Conservation (phyloP, 352 stramenopile genomes). For the Hyaloperonospora brassicae region DNA sequence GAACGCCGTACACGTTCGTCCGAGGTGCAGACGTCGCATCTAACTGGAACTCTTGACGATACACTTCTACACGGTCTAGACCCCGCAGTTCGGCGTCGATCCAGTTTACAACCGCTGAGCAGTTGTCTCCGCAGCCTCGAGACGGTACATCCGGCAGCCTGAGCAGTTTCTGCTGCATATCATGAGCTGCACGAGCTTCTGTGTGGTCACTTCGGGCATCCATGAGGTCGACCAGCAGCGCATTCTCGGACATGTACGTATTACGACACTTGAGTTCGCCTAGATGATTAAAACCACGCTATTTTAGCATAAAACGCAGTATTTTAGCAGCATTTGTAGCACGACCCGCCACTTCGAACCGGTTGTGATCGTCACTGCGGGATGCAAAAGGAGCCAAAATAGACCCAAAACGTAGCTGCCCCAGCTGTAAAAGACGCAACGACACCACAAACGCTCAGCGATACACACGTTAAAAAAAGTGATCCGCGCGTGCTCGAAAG, state of each 20-base stretch:
- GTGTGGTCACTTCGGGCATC: constrained; percentile 34
- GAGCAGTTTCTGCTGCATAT: constrained; percentile 36
- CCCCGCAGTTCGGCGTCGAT: constrained; percentile 41
- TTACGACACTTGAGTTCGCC: constrained; percentile 73
- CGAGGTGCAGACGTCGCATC: constrained; percentile 11
- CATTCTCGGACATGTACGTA: constrained; percentile 87
- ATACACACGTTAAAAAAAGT: neutral
- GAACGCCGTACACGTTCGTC: constrained; percentile 72
- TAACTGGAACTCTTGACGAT: constrained; percentile 43
- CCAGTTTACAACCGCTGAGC: constrained; percentile 44
- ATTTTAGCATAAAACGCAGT: neutral
- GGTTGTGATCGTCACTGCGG: constrained; percentile 67
- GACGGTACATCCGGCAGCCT: constrained; percentile 25
- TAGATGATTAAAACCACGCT: constrained; percentile 2
- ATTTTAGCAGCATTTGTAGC: too few relatives aligned
- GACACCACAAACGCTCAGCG: neutral
- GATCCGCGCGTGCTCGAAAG: neutral
- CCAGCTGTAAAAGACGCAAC: constrained; percentile 34
- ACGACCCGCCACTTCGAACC: constrained; percentile 13
- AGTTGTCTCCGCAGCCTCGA: constrained; percentile 39
- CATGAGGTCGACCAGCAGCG: constrained; percentile 72
- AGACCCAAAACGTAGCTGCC: constrained; percentile 53
- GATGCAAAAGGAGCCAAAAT: constrained; percentile 76
- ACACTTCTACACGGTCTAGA: constrained; percentile 54
- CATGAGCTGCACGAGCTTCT: constrained; percentile 26